These are phyloP conservation scores for Dendrobium nobile DNA, from an alignment of 106 monocot genomes.

Conservation along the genomic window DNA sequence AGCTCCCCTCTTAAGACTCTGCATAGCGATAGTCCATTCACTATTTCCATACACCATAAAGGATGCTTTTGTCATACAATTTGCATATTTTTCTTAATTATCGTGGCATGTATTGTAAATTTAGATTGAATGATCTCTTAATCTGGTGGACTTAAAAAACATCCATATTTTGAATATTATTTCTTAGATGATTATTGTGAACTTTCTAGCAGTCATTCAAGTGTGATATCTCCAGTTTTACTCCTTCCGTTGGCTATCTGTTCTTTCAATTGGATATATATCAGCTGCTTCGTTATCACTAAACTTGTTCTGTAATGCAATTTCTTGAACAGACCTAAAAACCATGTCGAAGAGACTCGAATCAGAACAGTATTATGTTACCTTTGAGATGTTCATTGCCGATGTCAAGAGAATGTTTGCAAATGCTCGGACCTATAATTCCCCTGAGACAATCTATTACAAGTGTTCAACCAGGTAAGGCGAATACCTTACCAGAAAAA, in stretches of 20 bases:
- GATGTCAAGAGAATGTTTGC: constrained; percentile 85
- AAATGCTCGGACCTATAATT: constrained; percentile 87
- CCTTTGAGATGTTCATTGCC: constrained; percentile 96
- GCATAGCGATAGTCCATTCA: too few relatives aligned
- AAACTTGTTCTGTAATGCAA: neutral
- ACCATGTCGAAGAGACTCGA: constrained; percentile 89
- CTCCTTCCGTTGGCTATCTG: neutral
- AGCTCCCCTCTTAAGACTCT: too few relatives aligned
- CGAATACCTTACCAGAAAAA: neutral
- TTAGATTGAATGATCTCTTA: too few relatives aligned
- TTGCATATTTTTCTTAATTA: neutral
- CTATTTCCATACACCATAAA: too few relatives aligned
- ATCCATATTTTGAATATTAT: neutral
- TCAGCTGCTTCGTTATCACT: neutral
- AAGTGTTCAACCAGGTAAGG: constrained; percentile 80
- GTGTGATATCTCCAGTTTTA: neutral
- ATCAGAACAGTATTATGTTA: constrained; percentile 85
- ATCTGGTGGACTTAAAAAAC: too few relatives aligned
- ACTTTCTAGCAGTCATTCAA: neutral
- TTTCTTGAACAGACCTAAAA: constrained; percentile 54
- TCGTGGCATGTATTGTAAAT: too few relatives aligned
- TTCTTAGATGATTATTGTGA: neutral
- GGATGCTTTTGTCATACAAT: neutral
- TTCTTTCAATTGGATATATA: neutral
- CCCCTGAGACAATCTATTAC: constrained; percentile 95